A percentile compares a stretch with the other conserved stretches of the same genome.
These are phyloP conservation scores for Sphagnum fallax DNA, from an alignment of 228 moss, liverwort and hornwort genomes.

Conservation along the genomic window DNA sequence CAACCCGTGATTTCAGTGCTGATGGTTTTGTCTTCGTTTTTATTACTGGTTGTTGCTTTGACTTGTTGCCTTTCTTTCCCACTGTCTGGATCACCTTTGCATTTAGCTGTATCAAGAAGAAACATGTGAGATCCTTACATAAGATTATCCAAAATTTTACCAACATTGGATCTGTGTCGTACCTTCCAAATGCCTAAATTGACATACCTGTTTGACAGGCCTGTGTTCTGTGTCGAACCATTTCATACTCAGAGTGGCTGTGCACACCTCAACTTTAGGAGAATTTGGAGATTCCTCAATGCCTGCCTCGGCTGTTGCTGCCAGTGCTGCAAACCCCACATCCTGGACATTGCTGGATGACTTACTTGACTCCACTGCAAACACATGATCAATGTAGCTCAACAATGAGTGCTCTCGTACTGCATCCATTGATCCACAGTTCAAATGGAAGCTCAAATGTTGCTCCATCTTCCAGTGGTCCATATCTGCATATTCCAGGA, in stretches of 20 bases:
- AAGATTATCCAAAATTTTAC: not conserved
- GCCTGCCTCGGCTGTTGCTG: slow-evolving; percentile 23
- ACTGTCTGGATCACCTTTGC: not conserved
- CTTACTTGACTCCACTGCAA: slow-evolving; percentile 50
- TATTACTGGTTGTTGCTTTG: not conserved
- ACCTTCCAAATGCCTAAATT: not conserved
- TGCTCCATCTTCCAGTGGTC: slow-evolving; percentile 81
- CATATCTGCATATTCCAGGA: slow-evolving; percentile 80
- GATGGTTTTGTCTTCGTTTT: not conserved
- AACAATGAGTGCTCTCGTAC: slow-evolving; percentile 77
- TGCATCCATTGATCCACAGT: slow-evolving; percentile 66
- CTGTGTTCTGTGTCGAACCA: slow-evolving; percentile 59
- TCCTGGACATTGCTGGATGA: slow-evolving; percentile 22
- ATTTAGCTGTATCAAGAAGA: not conserved
- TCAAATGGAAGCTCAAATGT: slow-evolving; percentile 77
- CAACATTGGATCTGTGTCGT: not conserved
- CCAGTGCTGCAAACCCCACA: slow-evolving; percentile 39
- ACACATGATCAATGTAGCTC: slow-evolving; percentile 95
- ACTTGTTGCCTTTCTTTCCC: too few species aligned
- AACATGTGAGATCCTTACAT: not conserved
- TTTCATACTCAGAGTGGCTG: slow-evolving; percentile 74
- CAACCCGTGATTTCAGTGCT: slow-evolving; percentile 67
- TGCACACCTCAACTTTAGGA: slow-evolving; percentile 75
- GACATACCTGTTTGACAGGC: slow-evolving; percentile 29
- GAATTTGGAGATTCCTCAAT: slow-evolving; percentile 7